These are phyloP conservation scores for Colletotrichum sp. DNA, from an alignment of 2,329 filamentous ascomycete genomes.

Conservation along the genomic window DNA sequence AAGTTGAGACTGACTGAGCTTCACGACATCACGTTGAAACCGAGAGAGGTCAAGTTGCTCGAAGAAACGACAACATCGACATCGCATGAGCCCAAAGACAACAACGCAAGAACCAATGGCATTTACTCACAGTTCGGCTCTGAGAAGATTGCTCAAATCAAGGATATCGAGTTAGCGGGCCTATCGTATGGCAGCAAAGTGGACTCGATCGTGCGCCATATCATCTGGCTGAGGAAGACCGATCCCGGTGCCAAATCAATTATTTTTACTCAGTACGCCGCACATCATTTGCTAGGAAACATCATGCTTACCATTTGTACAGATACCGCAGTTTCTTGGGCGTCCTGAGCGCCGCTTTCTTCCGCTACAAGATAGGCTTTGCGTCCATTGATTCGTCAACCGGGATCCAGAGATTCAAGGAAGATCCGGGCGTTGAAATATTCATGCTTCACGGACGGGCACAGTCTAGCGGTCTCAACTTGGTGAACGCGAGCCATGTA, in stretches of 20 bases:
- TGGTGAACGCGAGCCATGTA: conserved; percentile 92
- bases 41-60: conserved; percentile 73
- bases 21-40: conserved; percentile 85
- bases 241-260: conserved; percentile 91
- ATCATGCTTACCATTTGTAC: conserved; percentile 6
- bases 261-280: conserved; percentile 79
- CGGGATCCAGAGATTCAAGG: conserved; percentile 78
- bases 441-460: conserved; percentile 90
- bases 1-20: conserved; percentile 70
- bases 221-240: conserved; percentile 83
- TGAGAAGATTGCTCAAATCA: conserved; percentile 77
- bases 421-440: conserved; percentile 75
- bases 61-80: conserved; percentile 27
- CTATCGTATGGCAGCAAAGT: conserved; percentile 89
- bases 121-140: conserved; percentile 83
- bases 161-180: conserved; percentile 75
- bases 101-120: conserved; percentile 35
- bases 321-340: conserved; percentile 78
- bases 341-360: conserved; percentile 74
- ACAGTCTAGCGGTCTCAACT: conserved; percentile 86
- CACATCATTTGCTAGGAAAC: neutral
- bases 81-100: neutral
- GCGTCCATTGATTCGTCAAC: conserved; percentile 71
- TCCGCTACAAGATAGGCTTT: conserved; percentile 73
- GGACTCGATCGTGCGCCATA: conserved; percentile 79